Conservation (phyloP, 139 green algal genomes). For the Tetraselmis chui region DNA sequence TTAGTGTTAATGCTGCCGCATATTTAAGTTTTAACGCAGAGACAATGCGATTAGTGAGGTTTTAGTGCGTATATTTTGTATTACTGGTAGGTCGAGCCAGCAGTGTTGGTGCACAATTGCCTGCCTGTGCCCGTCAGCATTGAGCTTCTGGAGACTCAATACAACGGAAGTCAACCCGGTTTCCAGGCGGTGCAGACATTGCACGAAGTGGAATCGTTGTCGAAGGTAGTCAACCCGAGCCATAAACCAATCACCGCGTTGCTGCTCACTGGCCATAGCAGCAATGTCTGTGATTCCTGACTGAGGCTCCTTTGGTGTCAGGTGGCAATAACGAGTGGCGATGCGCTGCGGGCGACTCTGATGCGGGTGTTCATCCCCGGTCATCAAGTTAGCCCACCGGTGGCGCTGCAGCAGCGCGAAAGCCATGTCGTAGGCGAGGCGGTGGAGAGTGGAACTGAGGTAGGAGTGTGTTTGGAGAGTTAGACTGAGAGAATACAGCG, state of each 20-base stretch:
- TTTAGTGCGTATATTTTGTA: too few species aligned
- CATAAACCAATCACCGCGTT: too few species aligned
- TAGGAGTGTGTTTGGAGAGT: too few species aligned
- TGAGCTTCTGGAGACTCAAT: neutral
- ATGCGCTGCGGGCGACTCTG: neutral
- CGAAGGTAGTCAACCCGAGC: neutral
- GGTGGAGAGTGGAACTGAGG: too few species aligned
- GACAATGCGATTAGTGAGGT: too few species aligned
- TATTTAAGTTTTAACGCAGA: too few species aligned
- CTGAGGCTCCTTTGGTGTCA: too few species aligned
- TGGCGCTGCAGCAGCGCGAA: neutral
- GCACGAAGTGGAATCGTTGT: neutral
- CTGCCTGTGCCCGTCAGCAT: slow-evolving; percentile 39
- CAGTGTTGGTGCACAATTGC: slow-evolving; percentile 45
- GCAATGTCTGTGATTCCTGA: too few species aligned
- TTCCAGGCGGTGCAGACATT: neutral
- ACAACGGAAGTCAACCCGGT: neutral
- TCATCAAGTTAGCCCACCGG: neutral
- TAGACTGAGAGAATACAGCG: too few species aligned
- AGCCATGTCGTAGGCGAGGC: too few species aligned
- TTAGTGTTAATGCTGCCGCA: too few species aligned
- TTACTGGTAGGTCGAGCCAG: slow-evolving; percentile 40
- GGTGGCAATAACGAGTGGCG: neutral
- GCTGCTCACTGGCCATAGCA: too few species aligned
- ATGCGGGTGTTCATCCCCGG: neutral